These are phyloP conservation scores for Choiromyces venosus DNA, from an alignment of 495 filamentous ascomycete genomes.

Conservation along the genomic window DNA sequence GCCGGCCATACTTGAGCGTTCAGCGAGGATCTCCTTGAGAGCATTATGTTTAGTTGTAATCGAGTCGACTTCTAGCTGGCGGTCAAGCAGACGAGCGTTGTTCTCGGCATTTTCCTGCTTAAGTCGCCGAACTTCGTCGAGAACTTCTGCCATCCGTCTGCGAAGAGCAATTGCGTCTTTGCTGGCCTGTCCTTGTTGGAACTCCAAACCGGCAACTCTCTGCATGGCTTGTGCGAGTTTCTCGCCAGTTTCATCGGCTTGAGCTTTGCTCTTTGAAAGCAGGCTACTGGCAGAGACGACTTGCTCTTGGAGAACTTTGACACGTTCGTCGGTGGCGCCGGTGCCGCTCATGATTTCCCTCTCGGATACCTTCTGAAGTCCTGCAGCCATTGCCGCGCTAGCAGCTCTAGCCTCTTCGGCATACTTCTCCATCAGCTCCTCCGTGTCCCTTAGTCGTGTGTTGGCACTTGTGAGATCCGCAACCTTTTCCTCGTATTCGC, in stretches of 20 bases:
- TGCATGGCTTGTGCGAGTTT: constrained; percentile 90
- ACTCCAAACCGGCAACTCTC: constrained; percentile 89
- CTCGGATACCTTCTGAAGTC: constrained; percentile 64
- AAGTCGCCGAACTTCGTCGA: constrained; percentile 71
- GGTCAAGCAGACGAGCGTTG: constrained; percentile 68
- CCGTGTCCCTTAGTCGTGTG: constrained; percentile 72
- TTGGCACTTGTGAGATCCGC: constrained; percentile 71
- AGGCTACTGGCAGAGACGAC: constrained; percentile 69
- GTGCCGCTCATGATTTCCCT: constrained; percentile 51
- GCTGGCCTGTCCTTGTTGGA: constrained; percentile 93
- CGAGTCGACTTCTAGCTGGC: constrained; percentile 84
- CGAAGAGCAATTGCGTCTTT: constrained; percentile 83
- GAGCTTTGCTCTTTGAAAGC: constrained; percentile 77
- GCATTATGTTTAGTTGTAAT: constrained; percentile 83
- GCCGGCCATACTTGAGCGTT: constrained; percentile 60
- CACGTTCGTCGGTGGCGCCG: constrained; percentile 65
- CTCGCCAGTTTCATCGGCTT: constrained; percentile 81
- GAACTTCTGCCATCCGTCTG: constrained; percentile 74
- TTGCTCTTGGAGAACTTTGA: constrained; percentile 70
- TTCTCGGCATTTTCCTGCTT: constrained; percentile 72
- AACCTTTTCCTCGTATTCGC: constrained; percentile 77
- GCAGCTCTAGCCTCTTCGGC: constrained; percentile 82
- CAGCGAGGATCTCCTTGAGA: constrained; percentile 83
- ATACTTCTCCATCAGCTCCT: constrained; percentile 84
- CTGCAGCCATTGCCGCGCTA: constrained; percentile 72